phyloP scores from a whole-genome alignment of 768 basidiomycete genomes.

The Podaxis sp. region DNA sequence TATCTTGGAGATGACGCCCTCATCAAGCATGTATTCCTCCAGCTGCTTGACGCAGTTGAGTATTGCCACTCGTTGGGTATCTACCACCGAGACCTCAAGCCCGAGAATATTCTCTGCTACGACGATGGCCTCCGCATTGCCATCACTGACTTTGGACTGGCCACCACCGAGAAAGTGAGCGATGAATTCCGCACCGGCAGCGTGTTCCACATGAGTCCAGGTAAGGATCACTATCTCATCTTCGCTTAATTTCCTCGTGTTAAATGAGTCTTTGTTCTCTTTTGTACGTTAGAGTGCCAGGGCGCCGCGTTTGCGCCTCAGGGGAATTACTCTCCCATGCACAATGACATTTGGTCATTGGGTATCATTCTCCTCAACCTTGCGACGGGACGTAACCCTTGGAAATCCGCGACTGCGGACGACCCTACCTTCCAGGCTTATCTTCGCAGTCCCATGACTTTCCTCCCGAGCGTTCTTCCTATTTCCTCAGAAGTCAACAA shows the following conservation, averaged over 20 bases:
- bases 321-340: constrained; percentile 80
- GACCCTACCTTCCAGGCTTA: constrained; percentile 96
- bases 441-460: constrained; percentile 73
- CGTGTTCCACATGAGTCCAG: constrained; percentile 97
- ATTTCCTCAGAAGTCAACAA: constrained; percentile 76
- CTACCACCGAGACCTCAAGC: constrained; percentile 97
- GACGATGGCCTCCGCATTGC: constrained; percentile 78
- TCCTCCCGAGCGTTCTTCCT: constrained; percentile 86
- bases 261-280: constrained; percentile 16
- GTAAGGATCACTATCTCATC: constrained; percentile 36
- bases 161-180: constrained; percentile 85
- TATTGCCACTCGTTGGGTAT: constrained; percentile 93
- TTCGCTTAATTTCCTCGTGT: background rate
- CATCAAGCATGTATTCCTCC: constrained; percentile 91
- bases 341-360: constrained; percentile 96
- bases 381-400: constrained; percentile 95
- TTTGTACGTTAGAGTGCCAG: constrained; percentile 72
- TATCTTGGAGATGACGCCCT: constrained; percentile 88
- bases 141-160: constrained; percentile 95
- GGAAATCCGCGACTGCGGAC: constrained; percentile 86
- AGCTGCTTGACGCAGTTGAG: constrained; percentile 93
- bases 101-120: constrained; percentile 93
- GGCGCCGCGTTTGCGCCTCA: constrained; percentile 75
- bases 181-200: constrained; percentile 94
- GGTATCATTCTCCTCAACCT: constrained; percentile 97